phyloP scores from a whole-genome alignment of 1,139 yeast species.

The Saccharomyces pastorianus region DNA sequence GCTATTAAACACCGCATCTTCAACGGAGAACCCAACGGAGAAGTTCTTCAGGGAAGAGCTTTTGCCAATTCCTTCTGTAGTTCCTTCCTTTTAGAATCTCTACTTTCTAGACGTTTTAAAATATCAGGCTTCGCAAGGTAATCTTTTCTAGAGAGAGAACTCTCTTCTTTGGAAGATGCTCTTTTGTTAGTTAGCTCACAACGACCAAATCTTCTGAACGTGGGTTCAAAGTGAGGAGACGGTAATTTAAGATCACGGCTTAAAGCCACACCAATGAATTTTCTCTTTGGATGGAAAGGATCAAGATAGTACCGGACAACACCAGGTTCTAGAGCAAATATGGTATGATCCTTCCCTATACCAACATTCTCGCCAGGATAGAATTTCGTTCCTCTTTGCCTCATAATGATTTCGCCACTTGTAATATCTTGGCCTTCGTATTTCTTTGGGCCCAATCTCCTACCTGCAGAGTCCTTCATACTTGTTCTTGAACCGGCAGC shows the following conservation, averaged over 20 bases:
- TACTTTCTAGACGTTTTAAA: constrained; percentile 33
- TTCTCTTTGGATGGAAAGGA: constrained; percentile 94
- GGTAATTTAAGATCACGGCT: constrained; percentile 60
- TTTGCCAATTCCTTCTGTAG: constrained; percentile 26
- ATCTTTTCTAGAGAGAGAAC: constrained; percentile 38
- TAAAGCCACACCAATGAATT: constrained; percentile 82
- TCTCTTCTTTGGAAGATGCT: constrained; percentile 29
- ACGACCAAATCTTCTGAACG: constrained; percentile 78
- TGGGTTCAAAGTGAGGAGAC: constrained; percentile 81
- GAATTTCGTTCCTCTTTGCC: constrained; percentile 95
- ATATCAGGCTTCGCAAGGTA: constrained; percentile 47
- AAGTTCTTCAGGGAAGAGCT: constrained; percentile 38
- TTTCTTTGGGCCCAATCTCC: constrained; percentile 85
- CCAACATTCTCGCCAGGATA: constrained; percentile 92
- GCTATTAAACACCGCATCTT: constrained; percentile 53
- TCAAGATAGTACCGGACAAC: constrained; percentile 83
- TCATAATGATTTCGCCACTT: constrained; percentile 80
- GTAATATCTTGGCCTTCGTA: constrained; percentile 56
- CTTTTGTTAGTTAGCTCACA: constrained; percentile 43
- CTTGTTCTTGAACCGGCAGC: constrained; percentile 92
- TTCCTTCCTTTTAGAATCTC: constrained; percentile 36
- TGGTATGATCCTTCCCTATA: constrained; percentile 90
- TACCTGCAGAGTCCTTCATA: constrained; percentile 92
- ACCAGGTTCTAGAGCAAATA: constrained; percentile 88
- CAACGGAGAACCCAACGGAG: constrained; percentile 43